Conservation (phyloP, 1,139 yeast species). For the Candida tropicalis region DNA sequence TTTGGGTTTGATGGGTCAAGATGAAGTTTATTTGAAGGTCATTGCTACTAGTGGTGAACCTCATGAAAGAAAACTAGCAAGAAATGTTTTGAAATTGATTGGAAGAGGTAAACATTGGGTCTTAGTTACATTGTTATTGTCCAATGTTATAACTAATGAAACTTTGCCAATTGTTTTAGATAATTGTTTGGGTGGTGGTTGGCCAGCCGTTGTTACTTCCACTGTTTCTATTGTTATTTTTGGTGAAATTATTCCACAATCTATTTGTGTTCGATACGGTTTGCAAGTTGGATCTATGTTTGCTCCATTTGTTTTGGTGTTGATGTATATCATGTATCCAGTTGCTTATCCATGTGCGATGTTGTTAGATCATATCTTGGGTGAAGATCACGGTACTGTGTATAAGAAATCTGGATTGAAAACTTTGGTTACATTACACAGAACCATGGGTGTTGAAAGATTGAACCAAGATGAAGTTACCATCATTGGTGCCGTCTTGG, state of each 20-base stretch:
- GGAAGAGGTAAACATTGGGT: slow-evolving; percentile 96
- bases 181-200: slow-evolving; percentile 92
- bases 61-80: slow-evolving; percentile 70
- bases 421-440: slow-evolving; percentile 88
- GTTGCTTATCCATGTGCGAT: slow-evolving; percentile 89
- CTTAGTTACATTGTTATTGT: slow-evolving; percentile 81
- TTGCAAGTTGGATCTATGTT: slow-evolving; percentile 88
- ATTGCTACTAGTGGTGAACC: slow-evolving; percentile 61
- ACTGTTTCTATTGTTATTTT: slow-evolving; percentile 91
- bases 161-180: slow-evolving; percentile 93
- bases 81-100: slow-evolving; percentile 69
- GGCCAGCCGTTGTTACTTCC: slow-evolving; percentile 94
- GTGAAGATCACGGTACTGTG: slow-evolving; percentile 96
- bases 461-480: slow-evolving; percentile 95
- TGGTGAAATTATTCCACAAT: slow-evolving; percentile 97
- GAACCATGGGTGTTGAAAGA: slow-evolving; percentile 94
- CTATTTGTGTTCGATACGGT: slow-evolving; percentile 90
- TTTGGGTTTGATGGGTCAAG: slow-evolving; percentile 96
- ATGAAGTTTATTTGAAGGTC: slow-evolving; percentile 84
- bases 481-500: slow-evolving; percentile 90
- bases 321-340: slow-evolving; percentile 92
- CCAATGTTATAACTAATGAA: slow-evolving; percentile 93
- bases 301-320: slow-evolving; percentile 79
- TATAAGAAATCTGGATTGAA: slow-evolving; percentile 92
- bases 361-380: slow-evolving; percentile 77